phyloP scores from a whole-genome alignment of 169 alveolate genomes.

The Cryptosporidium sp. region DNA sequence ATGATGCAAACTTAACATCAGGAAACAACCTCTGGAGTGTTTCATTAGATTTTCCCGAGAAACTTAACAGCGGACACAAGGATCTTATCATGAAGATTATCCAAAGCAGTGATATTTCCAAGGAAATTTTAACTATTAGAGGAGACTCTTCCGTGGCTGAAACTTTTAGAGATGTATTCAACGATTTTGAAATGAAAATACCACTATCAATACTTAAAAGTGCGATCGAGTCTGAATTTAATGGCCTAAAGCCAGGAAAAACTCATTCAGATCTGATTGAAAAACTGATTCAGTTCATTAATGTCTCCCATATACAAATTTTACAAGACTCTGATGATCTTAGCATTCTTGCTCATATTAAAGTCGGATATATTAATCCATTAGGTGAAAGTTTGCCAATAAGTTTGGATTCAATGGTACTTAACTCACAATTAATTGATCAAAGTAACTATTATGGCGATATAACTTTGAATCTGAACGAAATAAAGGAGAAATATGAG shows the following conservation, averaged over 20 bases:
- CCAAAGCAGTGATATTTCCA: neutral
- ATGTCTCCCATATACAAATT: slow-evolving; percentile 13
- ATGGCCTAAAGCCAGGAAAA: neutral
- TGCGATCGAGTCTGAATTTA: slow-evolving; percentile 19
- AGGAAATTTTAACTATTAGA: neutral
- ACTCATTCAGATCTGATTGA: neutral
- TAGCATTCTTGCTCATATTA: neutral
- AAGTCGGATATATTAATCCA: slow-evolving; percentile 56
- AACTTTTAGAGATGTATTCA: slow-evolving; percentile 24
- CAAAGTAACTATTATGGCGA: slow-evolving; percentile 36
- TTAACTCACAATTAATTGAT: slow-evolving; percentile 23
- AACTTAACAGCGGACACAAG: neutral
- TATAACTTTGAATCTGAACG: neutral
- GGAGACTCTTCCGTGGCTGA: slow-evolving; percentile 52
- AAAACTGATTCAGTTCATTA: slow-evolving; percentile 11
- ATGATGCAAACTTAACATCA: slow-evolving; percentile 34
- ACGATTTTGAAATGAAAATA: slow-evolving; percentile 20
- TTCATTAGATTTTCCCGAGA: slow-evolving; percentile 41
- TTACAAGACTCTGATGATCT: slow-evolving; percentile 15
- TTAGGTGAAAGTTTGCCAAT: slow-evolving; percentile 42
- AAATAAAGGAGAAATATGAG: neutral
- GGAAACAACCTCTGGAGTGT: slow-evolving; percentile 33
- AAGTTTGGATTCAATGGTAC: neutral
- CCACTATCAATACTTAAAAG: neutral
- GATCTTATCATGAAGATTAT: slow-evolving; percentile 9